Percentiles rank a stretch among this genome's conserved stretches.
These are phyloP conservation scores for Syncephalastrum racemosum DNA, from an alignment of 371 early-diverging fungal species.

Conservation along the genomic window DNA sequence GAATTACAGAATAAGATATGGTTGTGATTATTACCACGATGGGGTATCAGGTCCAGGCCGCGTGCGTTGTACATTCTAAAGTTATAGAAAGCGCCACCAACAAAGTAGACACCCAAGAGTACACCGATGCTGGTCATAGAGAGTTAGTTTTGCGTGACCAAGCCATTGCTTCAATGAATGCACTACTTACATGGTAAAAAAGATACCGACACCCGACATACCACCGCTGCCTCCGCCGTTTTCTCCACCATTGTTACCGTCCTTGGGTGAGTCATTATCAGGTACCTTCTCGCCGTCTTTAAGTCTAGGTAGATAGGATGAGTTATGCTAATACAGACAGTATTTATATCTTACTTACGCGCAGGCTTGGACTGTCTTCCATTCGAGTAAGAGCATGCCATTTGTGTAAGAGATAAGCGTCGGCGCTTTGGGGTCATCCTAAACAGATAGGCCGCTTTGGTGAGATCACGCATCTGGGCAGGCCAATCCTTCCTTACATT, in stretches of 20 bases:
- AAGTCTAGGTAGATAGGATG: background rate
- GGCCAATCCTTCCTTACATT: slow-evolving; percentile 8
- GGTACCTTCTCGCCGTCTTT: background rate
- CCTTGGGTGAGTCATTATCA: slow-evolving; percentile 8
- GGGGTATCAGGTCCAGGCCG: slow-evolving; percentile 60
- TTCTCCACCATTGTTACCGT: slow-evolving; percentile 18
- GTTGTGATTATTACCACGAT: slow-evolving; percentile 48
- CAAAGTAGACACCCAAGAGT: slow-evolving; percentile 47
- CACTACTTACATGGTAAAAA: slow-evolving; percentile 54
- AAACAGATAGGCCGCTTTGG: background rate
- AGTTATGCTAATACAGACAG: too few species aligned
- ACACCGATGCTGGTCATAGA: slow-evolving; percentile 37
- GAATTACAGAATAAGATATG: background rate
- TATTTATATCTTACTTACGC: slow-evolving; percentile 25
- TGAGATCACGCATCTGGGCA: background rate
- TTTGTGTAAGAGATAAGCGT: slow-evolving; percentile 31
- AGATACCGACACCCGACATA: slow-evolving; percentile 48
- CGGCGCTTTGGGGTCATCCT: slow-evolving; percentile 31
- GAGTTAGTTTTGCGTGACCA: background rate
- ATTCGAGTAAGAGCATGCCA: slow-evolving; percentile 35
- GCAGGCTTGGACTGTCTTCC: slow-evolving; percentile 51
- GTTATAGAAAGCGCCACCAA: slow-evolving; percentile 63
- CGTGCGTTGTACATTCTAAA: slow-evolving; percentile 58
- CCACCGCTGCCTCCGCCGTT: slow-evolving; percentile 21
- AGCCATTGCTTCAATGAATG: background rate